Conservation (phyloP, 192 early-diverging fungal genomes). For the Jimgerdemannia lactiflua region DNA sequence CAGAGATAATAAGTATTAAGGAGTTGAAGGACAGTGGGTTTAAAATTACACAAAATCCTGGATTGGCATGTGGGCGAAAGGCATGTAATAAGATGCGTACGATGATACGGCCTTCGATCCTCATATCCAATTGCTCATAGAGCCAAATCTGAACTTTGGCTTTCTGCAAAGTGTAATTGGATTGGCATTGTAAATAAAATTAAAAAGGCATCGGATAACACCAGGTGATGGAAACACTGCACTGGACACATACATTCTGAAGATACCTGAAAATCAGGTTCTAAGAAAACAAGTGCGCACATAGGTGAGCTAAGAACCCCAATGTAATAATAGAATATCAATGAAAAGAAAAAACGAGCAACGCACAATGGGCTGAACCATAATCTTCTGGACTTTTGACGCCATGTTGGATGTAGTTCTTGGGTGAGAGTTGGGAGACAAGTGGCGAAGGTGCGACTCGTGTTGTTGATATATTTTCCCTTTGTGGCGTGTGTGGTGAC, state of each 20-base stretch:
- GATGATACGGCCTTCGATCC: constrained; percentile 94
- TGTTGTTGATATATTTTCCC: not conserved
- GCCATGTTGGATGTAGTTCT: constrained; percentile 37
- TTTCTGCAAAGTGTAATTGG: constrained; percentile 52
- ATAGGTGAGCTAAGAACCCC: not conserved
- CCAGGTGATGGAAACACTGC: not conserved
- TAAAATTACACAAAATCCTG: too few relatives aligned
- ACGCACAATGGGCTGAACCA: constrained; percentile 83
- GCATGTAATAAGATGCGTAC: constrained; percentile 39
- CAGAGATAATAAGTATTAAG: not conserved
- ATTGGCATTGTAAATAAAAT: not conserved
- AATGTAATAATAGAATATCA: not conserved
- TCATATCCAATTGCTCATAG: constrained; percentile 80
- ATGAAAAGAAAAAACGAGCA: not conserved
- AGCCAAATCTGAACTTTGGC: constrained; percentile 92
- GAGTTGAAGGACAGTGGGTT: not conserved
- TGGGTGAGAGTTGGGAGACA: not conserved
- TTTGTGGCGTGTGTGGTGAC: not conserved
- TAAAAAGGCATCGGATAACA: too few relatives aligned
- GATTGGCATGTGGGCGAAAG: not conserved
- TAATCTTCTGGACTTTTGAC: constrained; percentile 78
- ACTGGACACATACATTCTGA: constrained; percentile 70
- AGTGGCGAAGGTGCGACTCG: not conserved
- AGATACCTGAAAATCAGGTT: constrained; percentile 97
- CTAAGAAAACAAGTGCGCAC: constrained; percentile 21